Conservation (phyloP, 805 yeast genomes). For the Debaryomyces hansenii region DNA sequence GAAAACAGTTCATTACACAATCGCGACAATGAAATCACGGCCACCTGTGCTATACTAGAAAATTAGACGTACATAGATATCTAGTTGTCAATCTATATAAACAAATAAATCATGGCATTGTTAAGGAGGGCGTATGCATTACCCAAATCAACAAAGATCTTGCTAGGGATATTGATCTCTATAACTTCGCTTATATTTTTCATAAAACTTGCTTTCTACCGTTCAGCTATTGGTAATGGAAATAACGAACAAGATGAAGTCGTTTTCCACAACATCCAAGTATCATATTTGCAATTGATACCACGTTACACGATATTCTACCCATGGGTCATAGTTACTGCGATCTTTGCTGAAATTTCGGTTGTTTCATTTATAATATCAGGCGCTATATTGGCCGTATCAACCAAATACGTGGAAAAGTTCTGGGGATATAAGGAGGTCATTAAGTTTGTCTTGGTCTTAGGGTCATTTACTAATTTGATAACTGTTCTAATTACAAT, state of each 20-base stretch:
- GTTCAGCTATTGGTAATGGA: constrained; percentile 9
- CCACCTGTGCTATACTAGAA: neutral
- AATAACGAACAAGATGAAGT: constrained; percentile 9
- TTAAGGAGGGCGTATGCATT: constrained; percentile 16
- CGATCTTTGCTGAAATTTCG: constrained; percentile 64
- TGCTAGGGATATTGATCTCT: constrained; percentile 37
- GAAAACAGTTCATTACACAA: constrained; percentile 1
- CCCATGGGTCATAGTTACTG: constrained; percentile 65
- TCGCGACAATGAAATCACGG: neutral
- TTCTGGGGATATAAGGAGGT: constrained; percentile 56
- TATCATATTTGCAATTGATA: constrained; percentile 63
- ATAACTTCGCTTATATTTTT: constrained; percentile 43
- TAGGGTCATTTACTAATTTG: constrained; percentile 58
- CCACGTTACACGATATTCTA: constrained; percentile 54
- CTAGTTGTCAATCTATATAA: neutral
- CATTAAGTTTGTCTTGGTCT: constrained; percentile 49
- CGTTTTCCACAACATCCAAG: constrained; percentile 40
- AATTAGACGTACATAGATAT: neutral
- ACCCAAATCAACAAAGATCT: constrained; percentile 50
- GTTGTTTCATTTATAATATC: constrained; percentile 46
- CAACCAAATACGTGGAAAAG: constrained; percentile 48
- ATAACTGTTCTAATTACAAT: constrained; percentile 46
- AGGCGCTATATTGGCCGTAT: constrained; percentile 32
- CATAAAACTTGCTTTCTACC: constrained; percentile 38
- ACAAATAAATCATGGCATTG: constrained; percentile 4